phyloP scores from a whole-genome alignment of 176 grass and related monocot genomes.

The Avena insularis region DNA sequence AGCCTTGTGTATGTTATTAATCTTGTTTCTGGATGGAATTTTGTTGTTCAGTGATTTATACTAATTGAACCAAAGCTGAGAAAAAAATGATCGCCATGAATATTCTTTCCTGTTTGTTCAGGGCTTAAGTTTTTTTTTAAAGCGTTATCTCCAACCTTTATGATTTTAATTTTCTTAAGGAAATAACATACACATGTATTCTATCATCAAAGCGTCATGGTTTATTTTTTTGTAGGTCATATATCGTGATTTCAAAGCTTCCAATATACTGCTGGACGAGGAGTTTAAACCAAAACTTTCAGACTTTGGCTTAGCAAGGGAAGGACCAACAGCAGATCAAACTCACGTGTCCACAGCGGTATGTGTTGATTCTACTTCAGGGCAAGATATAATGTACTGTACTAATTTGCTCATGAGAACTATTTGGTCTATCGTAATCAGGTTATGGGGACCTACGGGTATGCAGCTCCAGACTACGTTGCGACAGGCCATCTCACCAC shows the following conservation, averaged over 20 bases:
- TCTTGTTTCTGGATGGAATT: neutral
- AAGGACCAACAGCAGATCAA: slow-evolving; percentile 62
- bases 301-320: slow-evolving; percentile 77
- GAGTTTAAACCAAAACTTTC: slow-evolving; percentile 80
- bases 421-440: slow-evolving; percentile 19
- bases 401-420: neutral
- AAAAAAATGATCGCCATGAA: neutral
- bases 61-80: neutral
- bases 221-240: slow-evolving; percentile 50
- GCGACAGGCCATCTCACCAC: slow-evolving; percentile 79
- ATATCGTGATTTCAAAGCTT: slow-evolving; percentile 88
- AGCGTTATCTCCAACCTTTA: neutral
- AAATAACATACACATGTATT: neutral
- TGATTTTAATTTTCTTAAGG: slow-evolving; percentile 17
- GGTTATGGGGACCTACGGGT: slow-evolving; percentile 80
- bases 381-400: neutral
- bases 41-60: neutral
- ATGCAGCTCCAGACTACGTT: slow-evolving; percentile 75
- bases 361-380: slow-evolving; percentile 38
- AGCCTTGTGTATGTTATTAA: neutral
- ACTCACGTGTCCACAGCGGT: slow-evolving; percentile 78
- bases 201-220: neutral
- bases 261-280: slow-evolving; percentile 72
- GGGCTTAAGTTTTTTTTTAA: neutral
- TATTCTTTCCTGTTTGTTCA: slow-evolving; percentile 6